Percentiles rank a stretch among this genome's conserved stretches.
These are phyloP conservation scores for Salvia miltiorrhiza DNA, from an alignment of 257 asterid species.

Conservation along the genomic window DNA sequence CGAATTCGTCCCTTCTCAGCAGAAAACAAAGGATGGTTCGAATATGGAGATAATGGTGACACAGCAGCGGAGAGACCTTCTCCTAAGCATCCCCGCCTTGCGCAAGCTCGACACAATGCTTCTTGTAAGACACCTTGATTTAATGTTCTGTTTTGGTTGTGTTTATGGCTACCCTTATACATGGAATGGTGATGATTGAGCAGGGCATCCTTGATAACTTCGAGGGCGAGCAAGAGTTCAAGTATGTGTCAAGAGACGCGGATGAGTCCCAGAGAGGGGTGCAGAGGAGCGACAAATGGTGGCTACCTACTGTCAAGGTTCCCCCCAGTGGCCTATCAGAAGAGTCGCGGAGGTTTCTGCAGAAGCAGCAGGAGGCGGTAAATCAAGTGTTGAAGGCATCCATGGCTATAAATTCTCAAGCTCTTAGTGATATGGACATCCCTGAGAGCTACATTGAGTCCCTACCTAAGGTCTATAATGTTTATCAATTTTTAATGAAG, in stretches of 20 bases:
- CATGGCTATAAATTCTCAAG: conserved; percentile 86
- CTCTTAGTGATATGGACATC: conserved; percentile 78
- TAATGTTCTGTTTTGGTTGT: neutral
- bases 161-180: too few relatives aligned
- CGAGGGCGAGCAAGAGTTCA: conserved; percentile 54
- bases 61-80: conserved; percentile 67
- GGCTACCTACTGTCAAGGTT: conserved; percentile 83
- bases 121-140: conserved; percentile 67
- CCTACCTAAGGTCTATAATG: conserved; percentile 95
- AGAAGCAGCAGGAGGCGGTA: conserved; percentile 67
- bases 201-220: conserved; percentile 71
- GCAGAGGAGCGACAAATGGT: conserved; percentile 74
- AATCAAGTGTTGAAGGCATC: conserved; percentile 83
- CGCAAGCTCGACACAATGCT: conserved; percentile 80
- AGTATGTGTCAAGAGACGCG: conserved; percentile 66
- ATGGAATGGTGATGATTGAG: too few relatives aligned
- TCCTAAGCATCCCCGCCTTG: conserved; percentile 69
- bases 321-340: conserved; percentile 72
- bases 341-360: conserved; percentile 48
- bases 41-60: conserved; percentile 83
- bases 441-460: conserved; percentile 86
- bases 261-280: conserved; percentile 66
- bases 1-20: conserved; percentile 82
- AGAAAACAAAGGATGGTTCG: conserved; percentile 65
- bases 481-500: too few relatives aligned